phyloP scores from a whole-genome alignment of 2,329 filamentous ascomycete genomes.

The Xylaria arbuscula region DNA sequence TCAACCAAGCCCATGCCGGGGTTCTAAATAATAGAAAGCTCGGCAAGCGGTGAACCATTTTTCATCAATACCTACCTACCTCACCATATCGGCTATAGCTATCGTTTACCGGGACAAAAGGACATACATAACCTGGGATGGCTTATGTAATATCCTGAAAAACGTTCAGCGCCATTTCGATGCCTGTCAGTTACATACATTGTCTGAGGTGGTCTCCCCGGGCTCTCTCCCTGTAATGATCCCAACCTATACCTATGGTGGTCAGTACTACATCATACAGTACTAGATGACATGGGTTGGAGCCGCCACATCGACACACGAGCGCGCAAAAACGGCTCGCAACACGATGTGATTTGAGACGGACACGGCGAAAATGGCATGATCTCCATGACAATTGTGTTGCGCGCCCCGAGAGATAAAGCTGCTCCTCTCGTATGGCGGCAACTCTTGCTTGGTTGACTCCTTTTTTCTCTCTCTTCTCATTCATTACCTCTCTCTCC shows the following conservation, averaged over 20 bases:
- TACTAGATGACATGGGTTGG: not conserved
- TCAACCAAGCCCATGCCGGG: constrained; percentile 10
- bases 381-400: constrained; percentile 9
- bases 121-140: not conserved
- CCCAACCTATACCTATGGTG: too few species aligned
- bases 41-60: constrained; percentile 24
- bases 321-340: constrained; percentile 3
- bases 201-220: too few species aligned
- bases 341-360: constrained; percentile 18
- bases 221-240: too few species aligned
- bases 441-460: not conserved
- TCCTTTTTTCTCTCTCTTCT: not conserved
- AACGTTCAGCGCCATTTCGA: not conserved
- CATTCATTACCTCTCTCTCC: too few species aligned
- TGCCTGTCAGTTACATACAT: not conserved
- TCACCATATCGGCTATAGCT: constrained; percentile 17
- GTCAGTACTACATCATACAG: not conserved
- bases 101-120: not conserved
- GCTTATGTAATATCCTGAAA: constrained; percentile 25
- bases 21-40: constrained; percentile 8
- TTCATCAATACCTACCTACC: not conserved
- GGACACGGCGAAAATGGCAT: constrained; percentile 18
- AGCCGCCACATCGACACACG: constrained; percentile 10
- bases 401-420: not conserved
- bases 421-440: constrained; percentile 29